Evolutionary conservation across 768 basidiomycete genomes (phyloP), one percentile per base, ranked within the genome.

Genomic region (Boletus bicolor): DNA sequence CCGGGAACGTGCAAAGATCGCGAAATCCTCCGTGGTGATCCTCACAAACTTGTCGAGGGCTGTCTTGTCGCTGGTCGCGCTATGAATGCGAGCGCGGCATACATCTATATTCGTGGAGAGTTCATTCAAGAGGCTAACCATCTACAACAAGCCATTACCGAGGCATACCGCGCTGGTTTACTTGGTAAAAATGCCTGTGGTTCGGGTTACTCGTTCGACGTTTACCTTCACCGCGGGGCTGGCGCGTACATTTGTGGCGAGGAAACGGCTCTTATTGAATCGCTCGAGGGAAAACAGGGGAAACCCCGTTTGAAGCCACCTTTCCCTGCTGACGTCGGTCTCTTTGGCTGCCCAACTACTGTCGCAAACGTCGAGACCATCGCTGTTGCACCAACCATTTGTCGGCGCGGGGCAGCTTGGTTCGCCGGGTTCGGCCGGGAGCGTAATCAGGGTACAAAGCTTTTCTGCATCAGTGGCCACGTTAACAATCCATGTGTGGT

Each of bases 321-420:
- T 41, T 99, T 98, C 85, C 96, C 96, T 4, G 96, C 96, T 52
- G 96, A 98, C 60, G 96, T 98, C 44, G 96, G 96, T 49, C 79
- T 98, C 49, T 99, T 99, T 67, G 96, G 96, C 0, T 97, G 93
- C 72, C 96, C 96, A 0, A 89, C 93, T 1, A 98, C 96, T 7
- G 96, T 99, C 36, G 95, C 96, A 43, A 98, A 98, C 66, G 96
- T 99, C 43, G 96, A 99, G 78, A 99, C 96, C 8, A 93, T 99
- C 52, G 91, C 95, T 17, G 96, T 98, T 32, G 94, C 96, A 0
- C 96, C 96, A 1, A 98, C 96, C 1, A 98, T 99, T 60, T 92
- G 91, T 68, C 80, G 96, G 44, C 83, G 96, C 32, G 95, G 96
- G 48, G 80, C 82, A 1, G 65, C 82, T 28, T 98, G 96, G 96